These are phyloP conservation scores for Moesziomyces aphidis DNA, from an alignment of 1,284 basidiomycete genomes.

Conservation along the genomic window DNA sequence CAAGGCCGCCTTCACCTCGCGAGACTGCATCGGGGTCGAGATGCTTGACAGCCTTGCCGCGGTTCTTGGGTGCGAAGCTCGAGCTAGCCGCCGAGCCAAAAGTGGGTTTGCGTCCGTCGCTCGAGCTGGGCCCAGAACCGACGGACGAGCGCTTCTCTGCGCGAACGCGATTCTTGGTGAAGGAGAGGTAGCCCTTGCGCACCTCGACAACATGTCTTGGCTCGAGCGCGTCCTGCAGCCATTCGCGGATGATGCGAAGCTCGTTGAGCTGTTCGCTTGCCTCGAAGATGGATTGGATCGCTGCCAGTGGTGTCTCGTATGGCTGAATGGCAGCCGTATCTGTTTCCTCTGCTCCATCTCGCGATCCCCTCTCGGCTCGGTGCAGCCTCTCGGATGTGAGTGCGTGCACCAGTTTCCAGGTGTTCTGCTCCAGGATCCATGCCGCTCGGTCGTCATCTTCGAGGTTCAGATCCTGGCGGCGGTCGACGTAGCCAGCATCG, in stretches of 20 bases:
- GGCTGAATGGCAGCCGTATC: constrained; percentile 8
- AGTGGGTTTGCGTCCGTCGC: constrained; percentile 25
- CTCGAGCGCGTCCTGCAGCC: constrained; percentile 61
- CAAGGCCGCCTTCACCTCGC: constrained; percentile 54
- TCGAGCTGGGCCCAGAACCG: constrained; percentile 14
- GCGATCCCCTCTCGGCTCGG: constrained; percentile 40
- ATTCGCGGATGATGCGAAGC: constrained; percentile 64
- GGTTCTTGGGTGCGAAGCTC: constrained; percentile 44
- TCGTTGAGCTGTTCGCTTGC: constrained; percentile 56
- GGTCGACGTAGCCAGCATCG: constrained; percentile 35
- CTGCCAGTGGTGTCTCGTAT: constrained; percentile 63
- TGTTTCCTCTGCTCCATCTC: constrained; percentile 12
- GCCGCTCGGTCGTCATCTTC: constrained; percentile 45
- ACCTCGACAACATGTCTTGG: constrained; percentile 61
- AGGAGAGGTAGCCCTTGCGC: constrained; percentile 65
- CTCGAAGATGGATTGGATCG: constrained; percentile 61
- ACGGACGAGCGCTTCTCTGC: constrained; percentile 56
- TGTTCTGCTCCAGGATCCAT: constrained; percentile 59
- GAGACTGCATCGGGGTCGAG: constrained; percentile 63
- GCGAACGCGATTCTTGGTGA: constrained; percentile 63
- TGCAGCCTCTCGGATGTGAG: constrained; percentile 50
- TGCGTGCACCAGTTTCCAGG: constrained; percentile 56
- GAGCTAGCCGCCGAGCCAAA: constrained; percentile 43
- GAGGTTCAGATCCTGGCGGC: constrained; percentile 18
- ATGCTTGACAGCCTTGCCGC: constrained; percentile 52